phyloP scores from a whole-genome alignment of 1,284 basidiomycete genomes.

The Microbotryum scabiosae region DNA sequence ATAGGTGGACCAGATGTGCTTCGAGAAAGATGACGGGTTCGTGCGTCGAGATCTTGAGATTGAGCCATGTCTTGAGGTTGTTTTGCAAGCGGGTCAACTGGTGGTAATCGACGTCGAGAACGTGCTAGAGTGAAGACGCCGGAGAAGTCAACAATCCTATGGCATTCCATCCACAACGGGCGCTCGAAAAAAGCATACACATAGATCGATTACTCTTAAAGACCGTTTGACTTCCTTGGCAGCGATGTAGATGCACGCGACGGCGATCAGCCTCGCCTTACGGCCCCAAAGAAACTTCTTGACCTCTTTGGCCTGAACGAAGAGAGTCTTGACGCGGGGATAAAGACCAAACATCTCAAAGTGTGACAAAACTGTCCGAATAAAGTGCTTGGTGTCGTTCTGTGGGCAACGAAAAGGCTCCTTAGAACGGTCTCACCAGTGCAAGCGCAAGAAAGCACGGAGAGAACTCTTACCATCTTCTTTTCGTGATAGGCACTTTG shows the following conservation, averaged over 20 bases:
- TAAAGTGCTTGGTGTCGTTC: slow-evolving; percentile 2
- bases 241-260: slow-evolving; percentile 23
- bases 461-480: slow-evolving; percentile 8
- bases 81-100: slow-evolving; percentile 47
- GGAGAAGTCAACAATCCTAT: background rate
- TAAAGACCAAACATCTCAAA: slow-evolving; percentile 4
- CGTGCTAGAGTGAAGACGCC: slow-evolving; percentile 36
- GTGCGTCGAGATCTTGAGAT: slow-evolving; percentile 25
- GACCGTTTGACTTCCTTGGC: slow-evolving; percentile 5
- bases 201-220: slow-evolving; percentile 10
- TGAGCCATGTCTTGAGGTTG: slow-evolving; percentile 27
- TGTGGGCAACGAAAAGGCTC: background rate
- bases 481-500: slow-evolving; percentile 7
- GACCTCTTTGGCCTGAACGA: slow-evolving; percentile 3
- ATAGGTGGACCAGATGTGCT: slow-evolving; percentile 46
- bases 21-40: slow-evolving; percentile 49
- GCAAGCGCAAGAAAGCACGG: background rate
- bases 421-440: too few species aligned
- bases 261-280: slow-evolving; percentile 6
- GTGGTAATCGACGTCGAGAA: slow-evolving; percentile 51
- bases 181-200: slow-evolving; percentile 6
- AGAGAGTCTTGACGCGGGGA: background rate
- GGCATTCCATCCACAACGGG: too few species aligned
- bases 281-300: slow-evolving; percentile 20
- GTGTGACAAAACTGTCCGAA: slow-evolving; percentile 7